phyloP scores from a whole-genome alignment of 306 rosid species.

The Acacia melanoxylon region DNA sequence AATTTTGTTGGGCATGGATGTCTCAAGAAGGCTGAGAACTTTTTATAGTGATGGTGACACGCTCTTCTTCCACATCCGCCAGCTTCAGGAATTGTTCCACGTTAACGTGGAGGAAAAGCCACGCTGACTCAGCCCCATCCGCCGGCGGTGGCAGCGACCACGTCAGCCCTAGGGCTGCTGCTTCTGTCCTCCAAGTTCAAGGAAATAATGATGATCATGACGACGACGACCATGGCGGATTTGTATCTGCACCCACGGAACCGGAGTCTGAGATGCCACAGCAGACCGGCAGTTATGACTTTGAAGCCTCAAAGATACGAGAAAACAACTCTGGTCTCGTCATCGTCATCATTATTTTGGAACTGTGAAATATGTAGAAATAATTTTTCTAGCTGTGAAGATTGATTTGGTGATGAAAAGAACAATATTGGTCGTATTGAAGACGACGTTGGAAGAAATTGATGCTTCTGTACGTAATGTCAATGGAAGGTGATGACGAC shows the following conservation, averaged over 20 bases:
- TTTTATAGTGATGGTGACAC: neutral
- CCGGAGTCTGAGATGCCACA: too few relatives aligned
- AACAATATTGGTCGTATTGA: too few relatives aligned
- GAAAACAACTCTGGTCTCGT: conserved; percentile 23
- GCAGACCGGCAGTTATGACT: neutral
- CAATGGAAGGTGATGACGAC: too few relatives aligned
- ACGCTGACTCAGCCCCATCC: conserved; percentile 20
- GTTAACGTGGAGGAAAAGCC: neutral
- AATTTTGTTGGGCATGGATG: neutral
- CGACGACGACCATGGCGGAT: too few relatives aligned
- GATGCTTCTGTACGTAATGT: too few relatives aligned
- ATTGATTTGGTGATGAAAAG: too few relatives aligned
- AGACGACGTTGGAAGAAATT: too few relatives aligned
- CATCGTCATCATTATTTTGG: conserved; percentile 1
- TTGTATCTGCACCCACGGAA: too few relatives aligned
- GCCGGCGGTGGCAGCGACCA: conserved; percentile 18
- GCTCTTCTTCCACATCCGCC: conserved; percentile 5
- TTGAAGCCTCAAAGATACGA: neutral
- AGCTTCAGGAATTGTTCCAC: conserved; percentile 18
- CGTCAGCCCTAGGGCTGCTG: conserved; percentile 70
- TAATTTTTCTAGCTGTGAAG: too few relatives aligned
- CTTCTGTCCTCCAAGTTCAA: conserved; percentile 74
- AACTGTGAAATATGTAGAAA: too few relatives aligned
- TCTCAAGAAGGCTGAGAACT: neutral
- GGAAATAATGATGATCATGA: conserved; percentile 45